phyloP scores from a whole-genome alignment of 371 early-diverging fungal genomes.

The Rhizopus sp. region DNA sequence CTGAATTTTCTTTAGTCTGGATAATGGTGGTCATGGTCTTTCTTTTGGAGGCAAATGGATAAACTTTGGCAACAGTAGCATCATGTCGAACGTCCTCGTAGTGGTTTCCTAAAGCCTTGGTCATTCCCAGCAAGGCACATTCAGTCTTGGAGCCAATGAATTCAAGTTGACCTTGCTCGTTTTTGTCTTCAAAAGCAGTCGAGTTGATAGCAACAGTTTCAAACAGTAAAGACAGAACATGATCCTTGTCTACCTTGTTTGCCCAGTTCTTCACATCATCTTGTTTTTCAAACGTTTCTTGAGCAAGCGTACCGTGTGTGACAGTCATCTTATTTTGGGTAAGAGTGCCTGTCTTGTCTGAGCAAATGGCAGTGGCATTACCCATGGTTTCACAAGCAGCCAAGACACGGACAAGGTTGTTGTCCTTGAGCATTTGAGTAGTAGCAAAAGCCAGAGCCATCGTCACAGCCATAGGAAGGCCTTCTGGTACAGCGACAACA shows the following conservation, averaged over 20 bases:
- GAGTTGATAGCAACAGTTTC: conserved; percentile 86
- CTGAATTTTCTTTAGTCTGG: conserved; percentile 36
- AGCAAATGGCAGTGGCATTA: conserved; percentile 94
- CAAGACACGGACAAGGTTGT: conserved; percentile 92
- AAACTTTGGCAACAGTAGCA: conserved; percentile 56
- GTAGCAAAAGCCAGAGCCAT: conserved; percentile 96
- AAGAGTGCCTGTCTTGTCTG: conserved; percentile 97
- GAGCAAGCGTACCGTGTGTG: conserved; percentile 66
- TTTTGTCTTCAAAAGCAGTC: conserved; percentile 84
- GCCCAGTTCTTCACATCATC: conserved; percentile 38
- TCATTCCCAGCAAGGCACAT: conserved; percentile 82
- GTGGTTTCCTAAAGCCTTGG: conserved; percentile 63
- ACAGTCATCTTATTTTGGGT: conserved; percentile 97
- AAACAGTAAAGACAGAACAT: conserved; percentile 40
- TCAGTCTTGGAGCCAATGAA: conserved; percentile 95
- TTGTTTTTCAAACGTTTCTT: conserved; percentile 38
- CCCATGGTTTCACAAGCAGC: conserved; percentile 98
- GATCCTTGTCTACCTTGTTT: conserved; percentile 29
- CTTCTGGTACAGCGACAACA: conserved; percentile 98
- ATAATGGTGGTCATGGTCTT: conserved; percentile 81
- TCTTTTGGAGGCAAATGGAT: conserved; percentile 82
- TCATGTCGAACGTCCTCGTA: conserved; percentile 65
- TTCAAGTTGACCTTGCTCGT: conserved; percentile 68
- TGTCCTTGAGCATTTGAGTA: conserved; percentile 90
- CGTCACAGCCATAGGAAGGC: conserved; percentile 97